Evolutionary conservation across 2,329 filamentous ascomycete genomes (phyloP).

Genomic region (Fusarium nanum): DNA sequence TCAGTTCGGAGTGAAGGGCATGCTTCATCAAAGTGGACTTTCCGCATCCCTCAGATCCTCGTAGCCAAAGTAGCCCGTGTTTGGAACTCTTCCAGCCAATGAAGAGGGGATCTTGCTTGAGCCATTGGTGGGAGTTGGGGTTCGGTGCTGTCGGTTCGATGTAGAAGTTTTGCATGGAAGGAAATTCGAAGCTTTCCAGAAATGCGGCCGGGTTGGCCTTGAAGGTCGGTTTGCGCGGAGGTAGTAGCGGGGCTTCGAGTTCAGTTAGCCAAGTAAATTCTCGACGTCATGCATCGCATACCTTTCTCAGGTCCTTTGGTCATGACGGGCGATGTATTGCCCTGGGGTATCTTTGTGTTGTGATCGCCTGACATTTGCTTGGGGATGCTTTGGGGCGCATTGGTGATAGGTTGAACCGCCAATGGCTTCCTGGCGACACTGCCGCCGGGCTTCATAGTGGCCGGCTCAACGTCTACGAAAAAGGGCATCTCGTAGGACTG

Average conservation of each 20-base stretch:
- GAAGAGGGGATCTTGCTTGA: not conserved
- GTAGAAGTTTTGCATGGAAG: not conserved
- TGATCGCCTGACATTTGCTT: not conserved
- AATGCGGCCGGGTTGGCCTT: not conserved
- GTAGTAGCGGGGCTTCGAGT: not conserved
- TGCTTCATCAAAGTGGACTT: conserved; percentile 9
- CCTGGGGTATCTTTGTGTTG: not conserved
- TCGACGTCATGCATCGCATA: not conserved
- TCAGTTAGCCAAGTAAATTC: not conserved
- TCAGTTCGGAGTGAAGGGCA: not conserved
- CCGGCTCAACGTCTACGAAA: not conserved
- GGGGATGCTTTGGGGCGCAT: not conserved
- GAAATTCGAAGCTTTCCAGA: not conserved
- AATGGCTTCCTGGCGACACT: not conserved
- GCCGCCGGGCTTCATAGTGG: not conserved
- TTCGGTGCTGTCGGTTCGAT: not conserved
- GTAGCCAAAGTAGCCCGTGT: not conserved
- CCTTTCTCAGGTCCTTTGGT: not conserved
- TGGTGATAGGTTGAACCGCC: not conserved
- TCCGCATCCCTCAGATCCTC: conserved; percentile 1
- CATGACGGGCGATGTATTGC: not conserved
- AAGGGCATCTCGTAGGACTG: conserved; percentile 7
- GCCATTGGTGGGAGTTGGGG: not conserved
- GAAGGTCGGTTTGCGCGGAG: not conserved
- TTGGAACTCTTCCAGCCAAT: not conserved